These are phyloP conservation scores for Dichomitus squalens DNA, from an alignment of 1,284 basidiomycete species.

Conservation along the genomic window DNA sequence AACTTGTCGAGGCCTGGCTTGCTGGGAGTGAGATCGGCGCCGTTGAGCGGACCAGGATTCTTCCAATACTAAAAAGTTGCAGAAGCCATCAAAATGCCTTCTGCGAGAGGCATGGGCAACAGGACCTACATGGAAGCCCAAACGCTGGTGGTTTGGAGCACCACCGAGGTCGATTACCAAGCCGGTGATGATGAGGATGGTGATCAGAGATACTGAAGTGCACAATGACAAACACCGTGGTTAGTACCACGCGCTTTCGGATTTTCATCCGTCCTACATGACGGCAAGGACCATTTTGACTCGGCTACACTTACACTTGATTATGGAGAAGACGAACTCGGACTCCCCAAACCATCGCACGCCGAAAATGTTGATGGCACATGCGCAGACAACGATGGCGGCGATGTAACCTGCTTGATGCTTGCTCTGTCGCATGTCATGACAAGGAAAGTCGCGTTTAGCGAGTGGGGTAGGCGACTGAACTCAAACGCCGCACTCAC, in stretches of 20 bases:
- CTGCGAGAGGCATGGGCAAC: no score
- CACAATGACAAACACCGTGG: background rate
- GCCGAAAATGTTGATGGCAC: slow-evolving; percentile 77
- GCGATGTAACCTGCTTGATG: slow-evolving; percentile 68
- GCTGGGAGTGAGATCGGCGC: slow-evolving; percentile 48
- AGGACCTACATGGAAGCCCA: slow-evolving; percentile 61
- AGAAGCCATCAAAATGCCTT: background rate
- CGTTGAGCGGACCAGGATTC: slow-evolving; percentile 61
- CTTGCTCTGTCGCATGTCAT: slow-evolving; percentile 36
- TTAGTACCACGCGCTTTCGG: background rate
- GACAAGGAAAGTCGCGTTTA: background rate
- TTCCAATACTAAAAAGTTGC: slow-evolving; percentile 65
- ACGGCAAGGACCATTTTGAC: background rate
- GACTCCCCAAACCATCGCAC: slow-evolving; percentile 56
- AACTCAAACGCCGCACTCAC: slow-evolving; percentile 36
- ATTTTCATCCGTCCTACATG: no score
- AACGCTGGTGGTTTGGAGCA: slow-evolving; percentile 56
- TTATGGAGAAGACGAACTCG: slow-evolving; percentile 65
- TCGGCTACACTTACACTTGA: slow-evolving; percentile 61
- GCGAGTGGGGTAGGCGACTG: background rate
- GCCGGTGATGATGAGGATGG: slow-evolving; percentile 63
- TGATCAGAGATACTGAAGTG: slow-evolving; percentile 55
- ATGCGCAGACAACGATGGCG: slow-evolving; percentile 59
- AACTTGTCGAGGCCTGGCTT: slow-evolving; percentile 55
- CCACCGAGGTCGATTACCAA: slow-evolving; percentile 75